Percentiles rank a stretch among this genome's conserved stretches.
Evolutionary conservation across 179 eudicot species (phyloP).

Genomic region (Beta macrorhiza): DNA sequence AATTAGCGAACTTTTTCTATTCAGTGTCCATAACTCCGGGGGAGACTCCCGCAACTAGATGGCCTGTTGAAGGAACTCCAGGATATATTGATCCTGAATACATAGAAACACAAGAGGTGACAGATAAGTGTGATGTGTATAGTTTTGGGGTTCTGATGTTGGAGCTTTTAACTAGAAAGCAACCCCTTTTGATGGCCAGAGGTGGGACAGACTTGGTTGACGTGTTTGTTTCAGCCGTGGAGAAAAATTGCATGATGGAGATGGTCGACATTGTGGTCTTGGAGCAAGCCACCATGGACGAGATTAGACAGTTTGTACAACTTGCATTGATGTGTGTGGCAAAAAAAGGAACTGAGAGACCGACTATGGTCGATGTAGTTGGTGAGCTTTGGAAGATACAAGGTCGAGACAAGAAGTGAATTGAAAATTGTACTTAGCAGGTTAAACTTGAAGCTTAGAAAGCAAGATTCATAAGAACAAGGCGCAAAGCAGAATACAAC

Average conservation of each 20-base stretch:
- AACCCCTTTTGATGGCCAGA: constrained; percentile 11
- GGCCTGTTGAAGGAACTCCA: constrained; percentile 26
- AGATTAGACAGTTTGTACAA: constrained; percentile 7
- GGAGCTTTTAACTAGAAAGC: constrained; percentile 21
- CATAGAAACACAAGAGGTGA: constrained; percentile 18
- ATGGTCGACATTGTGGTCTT: constrained; percentile 18
- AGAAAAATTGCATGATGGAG: neutral
- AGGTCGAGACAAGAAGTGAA: neutral
- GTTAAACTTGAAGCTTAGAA: neutral
- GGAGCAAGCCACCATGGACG: constrained; percentile 18
- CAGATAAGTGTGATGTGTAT: constrained; percentile 32
- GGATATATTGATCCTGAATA: constrained; percentile 29
- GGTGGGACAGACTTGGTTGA: constrained; percentile 15
- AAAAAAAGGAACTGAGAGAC: constrained; percentile 23
- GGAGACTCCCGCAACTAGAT: constrained; percentile 12
- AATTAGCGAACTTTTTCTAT: neutral
- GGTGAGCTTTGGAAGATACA: constrained; percentile 27
- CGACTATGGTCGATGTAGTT: constrained; percentile 22
- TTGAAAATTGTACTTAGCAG: neutral
- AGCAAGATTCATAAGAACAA: neutral
- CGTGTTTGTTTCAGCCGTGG: constrained; percentile 14
- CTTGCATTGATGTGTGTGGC: constrained; percentile 31
- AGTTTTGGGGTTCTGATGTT: constrained; percentile 29
- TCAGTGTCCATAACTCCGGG: constrained; percentile 21
- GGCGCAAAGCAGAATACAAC: neutral